Evolutionary conservation across 352 stramenopile species (phyloP), one percentile per base, ranked within the genome.

Genomic region (Phytophthora uliginosa): DNA sequence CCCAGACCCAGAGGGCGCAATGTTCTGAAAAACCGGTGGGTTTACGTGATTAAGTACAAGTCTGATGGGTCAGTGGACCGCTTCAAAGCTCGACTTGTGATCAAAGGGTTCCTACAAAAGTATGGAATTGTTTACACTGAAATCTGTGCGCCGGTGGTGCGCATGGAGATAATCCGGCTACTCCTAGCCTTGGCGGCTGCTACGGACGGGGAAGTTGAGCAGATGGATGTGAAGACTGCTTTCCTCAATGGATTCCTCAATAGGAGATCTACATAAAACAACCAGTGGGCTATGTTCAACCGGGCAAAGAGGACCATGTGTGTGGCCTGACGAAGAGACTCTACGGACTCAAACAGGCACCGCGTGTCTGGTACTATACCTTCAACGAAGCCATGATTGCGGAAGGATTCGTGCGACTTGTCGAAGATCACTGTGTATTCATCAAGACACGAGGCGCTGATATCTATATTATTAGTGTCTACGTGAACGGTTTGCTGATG

Each of bases 221-320:
- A 79, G 55, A 74, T 79, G 63, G 52, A 79, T 51, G 73, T 79
- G 4, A 79, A 74, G 31, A 76, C 63, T 15, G 63, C 68, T 2
- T 76, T 79, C 17, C 59, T 74, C 0, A 74, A 79, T 4, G 68
- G 63, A 5, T 24, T 51, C 0, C 40, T 78, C 0, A 73, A 2
- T 61, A 76, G 18, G 57, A 78, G 17, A 71, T 73, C 9, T 73
- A 66, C 31, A 78, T 75, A 60, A 51, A n/a, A 13, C 66, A 75
- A 9, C 55, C 53, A 0, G 50, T 73, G 24, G 62, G 69, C n/a
- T 68, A 28, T 28, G 26, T 28, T 4, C 26, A 28, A 28, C 26
- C 26, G 3, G 26, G 26, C 2, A 28, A 28, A 28, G 47, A 22
- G 17, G n/a, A 60, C 1, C 26, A 31, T 18, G 69, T 73, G 17